Conservation (phyloP, 2,329 filamentous ascomycete species). For the Aspergillus vadensis region DNA sequence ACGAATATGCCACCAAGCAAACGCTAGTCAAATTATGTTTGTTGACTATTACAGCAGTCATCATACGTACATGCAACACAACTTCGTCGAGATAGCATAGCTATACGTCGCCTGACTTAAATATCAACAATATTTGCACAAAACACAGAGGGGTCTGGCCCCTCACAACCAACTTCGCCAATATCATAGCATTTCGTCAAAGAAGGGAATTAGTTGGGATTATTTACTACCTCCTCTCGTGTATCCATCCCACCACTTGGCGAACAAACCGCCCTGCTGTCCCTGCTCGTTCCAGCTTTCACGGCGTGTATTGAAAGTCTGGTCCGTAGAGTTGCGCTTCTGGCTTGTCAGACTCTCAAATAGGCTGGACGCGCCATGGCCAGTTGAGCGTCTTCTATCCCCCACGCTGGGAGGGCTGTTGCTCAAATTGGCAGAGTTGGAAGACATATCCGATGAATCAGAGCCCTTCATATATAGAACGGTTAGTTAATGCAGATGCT, state of each 20-base stretch:
- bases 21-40: neutral
- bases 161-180: too few species aligned
- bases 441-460: slow-evolving; percentile 32
- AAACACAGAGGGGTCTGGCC: too few species aligned
- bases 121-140: neutral
- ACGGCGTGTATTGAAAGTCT: slow-evolving; percentile 37
- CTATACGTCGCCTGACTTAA: neutral
- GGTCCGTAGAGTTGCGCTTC: slow-evolving; percentile 47
- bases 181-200: neutral
- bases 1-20: neutral
- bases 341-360: slow-evolving; percentile 44
- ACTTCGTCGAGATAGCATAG: neutral
- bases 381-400: slow-evolving; percentile 34
- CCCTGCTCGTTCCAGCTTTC: slow-evolving; percentile 51
- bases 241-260: slow-evolving; percentile 46
- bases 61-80: neutral
- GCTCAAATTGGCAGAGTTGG: slow-evolving; percentile 18
- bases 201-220: neutral
- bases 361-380: slow-evolving; percentile 22
- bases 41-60: neutral
- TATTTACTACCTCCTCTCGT: slow-evolving; percentile 34
- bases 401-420: slow-evolving; percentile 18
- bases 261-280: slow-evolving; percentile 40
- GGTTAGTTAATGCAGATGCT: neutral
- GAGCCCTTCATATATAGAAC: slow-evolving; percentile 26